A percentile compares a stretch with the other conserved stretches of the same genome.
phyloP scores from a whole-genome alignment of 2,329 filamentous ascomycete species.

The Cryphonectria parasitica region DNA sequence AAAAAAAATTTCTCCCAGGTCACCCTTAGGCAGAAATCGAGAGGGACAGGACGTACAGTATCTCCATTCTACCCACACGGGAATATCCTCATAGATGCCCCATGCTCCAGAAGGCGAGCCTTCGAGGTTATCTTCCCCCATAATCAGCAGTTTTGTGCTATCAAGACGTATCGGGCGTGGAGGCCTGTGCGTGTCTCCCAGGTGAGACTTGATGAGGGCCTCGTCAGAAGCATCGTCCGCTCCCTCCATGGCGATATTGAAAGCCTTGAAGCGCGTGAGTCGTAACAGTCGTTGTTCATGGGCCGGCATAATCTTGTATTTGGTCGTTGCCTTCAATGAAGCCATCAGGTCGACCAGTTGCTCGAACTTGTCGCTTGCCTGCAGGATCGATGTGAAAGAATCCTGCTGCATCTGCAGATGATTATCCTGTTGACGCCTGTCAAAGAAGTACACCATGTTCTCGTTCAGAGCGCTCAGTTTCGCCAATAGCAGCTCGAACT shows the following conservation, averaged over 20 bases:
- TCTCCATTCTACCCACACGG: constrained; percentile 22
- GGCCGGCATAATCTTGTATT: not conserved
- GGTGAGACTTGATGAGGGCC: not conserved
- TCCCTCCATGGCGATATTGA: constrained; percentile 10
- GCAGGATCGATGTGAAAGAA: constrained; percentile 16
- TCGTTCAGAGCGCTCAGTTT: constrained; percentile 20
- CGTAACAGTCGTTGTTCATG: constrained; percentile 4
- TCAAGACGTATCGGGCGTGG: constrained; percentile 8
- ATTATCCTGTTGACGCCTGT: constrained; percentile 14
- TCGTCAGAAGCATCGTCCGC: constrained; percentile 1
- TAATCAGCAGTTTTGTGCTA: not conserved
- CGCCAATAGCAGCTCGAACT: constrained; percentile 13
- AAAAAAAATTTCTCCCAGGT: not conserved
- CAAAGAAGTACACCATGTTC: constrained; percentile 16
- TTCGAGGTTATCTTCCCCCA: not conserved
- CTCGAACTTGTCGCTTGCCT: constrained; percentile 16
- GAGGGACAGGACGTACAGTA: constrained; percentile 16
- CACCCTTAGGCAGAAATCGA: not conserved
- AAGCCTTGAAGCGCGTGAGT: constrained; percentile 20
- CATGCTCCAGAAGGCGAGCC: constrained; percentile 3
- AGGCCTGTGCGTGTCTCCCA: constrained; percentile 6
- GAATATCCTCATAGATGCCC: constrained; percentile 9
- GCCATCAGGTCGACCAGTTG: constrained; percentile 12
- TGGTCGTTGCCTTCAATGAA: constrained; percentile 10
- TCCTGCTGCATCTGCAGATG: constrained; percentile 18